Base-by-base conservation (phyloP, 1,284 basidiomycete genomes). In the Takashimella koratensis region DNA sequence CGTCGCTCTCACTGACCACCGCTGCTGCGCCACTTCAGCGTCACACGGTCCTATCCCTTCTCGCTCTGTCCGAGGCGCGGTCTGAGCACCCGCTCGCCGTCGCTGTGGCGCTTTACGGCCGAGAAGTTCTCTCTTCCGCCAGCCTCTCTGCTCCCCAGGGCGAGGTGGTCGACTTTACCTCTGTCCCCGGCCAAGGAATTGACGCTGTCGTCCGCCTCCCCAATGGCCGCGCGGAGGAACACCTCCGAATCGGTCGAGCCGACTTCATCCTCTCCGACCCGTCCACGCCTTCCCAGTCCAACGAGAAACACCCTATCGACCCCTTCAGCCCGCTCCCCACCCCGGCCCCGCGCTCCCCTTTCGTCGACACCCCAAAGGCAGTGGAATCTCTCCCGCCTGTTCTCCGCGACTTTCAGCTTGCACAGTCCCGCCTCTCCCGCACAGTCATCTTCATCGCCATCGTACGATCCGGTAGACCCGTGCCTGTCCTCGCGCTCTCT, bases 31-130 rank as follows among this genome's bases (percentile, higher is more conserved):
- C 73, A 3, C 56, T 74, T 5, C 74, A 76, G 51, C 81, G 86
- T 23, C 82, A 82, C 45, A 80, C 84, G 16, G 76, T 89, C n/a
- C 75, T 94, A 11, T 82, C 88, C 5, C 86, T 97, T 79, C 80
- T 98, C 43, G 84, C 86, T 12, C 86, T 87, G 0, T 86, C 90
- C 0, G 96, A 99, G 75, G 85, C 87, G 3, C 84, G 85, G 52
- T 97, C 93, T 0, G 96, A 98, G 72, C 96, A 99, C 71, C 95
- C 96, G 0, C 83, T 99, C 11, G 96, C 93, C 3, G 87, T 90
- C 67, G 94, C 96, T 4, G 84, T 97, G 43, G 88, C 93, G 0
- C 76, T 81, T 0, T 88, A 91, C 73, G 89, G 87, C 24, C 87
- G 84, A 67, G 84, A 87, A 25, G 67, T 84, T 0, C 74, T 94